phyloP scores from a whole-genome alignment of 2,329 filamentous ascomycete species.

The Coleophoma crateriformis region DNA sequence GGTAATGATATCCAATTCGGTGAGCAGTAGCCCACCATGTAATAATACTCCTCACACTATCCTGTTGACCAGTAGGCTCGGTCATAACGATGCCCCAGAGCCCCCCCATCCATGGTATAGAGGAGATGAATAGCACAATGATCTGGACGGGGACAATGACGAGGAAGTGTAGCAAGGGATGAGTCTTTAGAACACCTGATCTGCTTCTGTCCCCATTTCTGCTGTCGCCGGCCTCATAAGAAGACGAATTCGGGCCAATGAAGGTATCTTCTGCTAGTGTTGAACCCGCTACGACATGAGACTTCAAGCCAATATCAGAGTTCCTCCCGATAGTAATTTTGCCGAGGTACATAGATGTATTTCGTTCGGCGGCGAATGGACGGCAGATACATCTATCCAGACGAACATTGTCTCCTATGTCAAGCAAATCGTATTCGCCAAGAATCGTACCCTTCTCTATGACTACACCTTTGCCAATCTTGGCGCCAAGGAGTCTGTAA shows the following conservation, averaged over 20 bases:
- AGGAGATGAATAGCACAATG: constrained; percentile 34
- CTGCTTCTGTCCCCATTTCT: constrained; percentile 42
- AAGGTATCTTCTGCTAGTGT: constrained; percentile 41
- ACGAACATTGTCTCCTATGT: constrained; percentile 42
- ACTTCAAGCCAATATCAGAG: constrained; percentile 39
- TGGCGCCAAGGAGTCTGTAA: constrained; percentile 45
- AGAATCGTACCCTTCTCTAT: constrained; percentile 35
- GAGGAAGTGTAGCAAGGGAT: constrained; percentile 37
- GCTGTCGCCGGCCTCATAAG: constrained; percentile 45
- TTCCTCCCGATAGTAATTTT: constrained; percentile 43
- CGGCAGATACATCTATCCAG: constrained; percentile 43
- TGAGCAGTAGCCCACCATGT: constrained; percentile 42
- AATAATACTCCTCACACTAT: constrained; percentile 35
- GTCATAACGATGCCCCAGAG: constrained; percentile 38
- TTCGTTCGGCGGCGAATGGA: constrained; percentile 49
- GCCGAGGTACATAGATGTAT: constrained; percentile 52
- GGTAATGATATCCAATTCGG: constrained; percentile 43
- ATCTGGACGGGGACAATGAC: constrained; percentile 36
- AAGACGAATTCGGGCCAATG: constrained; percentile 51
- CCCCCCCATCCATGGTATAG: constrained; percentile 39
- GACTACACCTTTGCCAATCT: constrained; percentile 45
- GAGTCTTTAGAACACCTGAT: constrained; percentile 32
- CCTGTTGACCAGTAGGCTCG: constrained; percentile 25
- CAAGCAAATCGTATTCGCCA: constrained; percentile 53
- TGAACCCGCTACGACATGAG: constrained; percentile 45